Conservation (phyloP, 2,329 filamentous ascomycete species). For the Verticillium tricorpus region DNA sequence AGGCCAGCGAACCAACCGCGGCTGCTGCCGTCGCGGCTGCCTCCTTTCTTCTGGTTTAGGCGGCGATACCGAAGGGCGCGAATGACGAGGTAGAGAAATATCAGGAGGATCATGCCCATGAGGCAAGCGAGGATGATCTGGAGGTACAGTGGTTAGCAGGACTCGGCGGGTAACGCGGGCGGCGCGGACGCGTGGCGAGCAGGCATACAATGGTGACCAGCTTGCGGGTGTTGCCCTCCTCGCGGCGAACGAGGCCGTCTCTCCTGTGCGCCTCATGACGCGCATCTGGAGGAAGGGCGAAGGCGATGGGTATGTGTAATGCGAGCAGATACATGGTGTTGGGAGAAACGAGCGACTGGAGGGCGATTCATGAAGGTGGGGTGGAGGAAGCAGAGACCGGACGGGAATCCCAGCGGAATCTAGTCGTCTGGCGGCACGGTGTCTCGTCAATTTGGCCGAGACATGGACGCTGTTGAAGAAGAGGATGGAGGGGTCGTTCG, state of each 20-base stretch:
- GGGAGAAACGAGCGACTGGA: background rate
- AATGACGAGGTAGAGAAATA: background rate
- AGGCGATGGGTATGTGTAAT: background rate
- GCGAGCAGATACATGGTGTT: background rate
- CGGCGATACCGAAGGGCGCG: background rate
- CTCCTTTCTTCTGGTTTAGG: background rate
- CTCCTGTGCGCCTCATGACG: background rate
- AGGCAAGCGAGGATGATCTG: background rate
- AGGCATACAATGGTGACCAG: background rate
- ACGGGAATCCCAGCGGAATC: background rate
- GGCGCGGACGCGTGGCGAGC: background rate
- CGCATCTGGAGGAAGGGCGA: background rate
- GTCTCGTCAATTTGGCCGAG: background rate
- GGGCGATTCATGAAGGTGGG: background rate
- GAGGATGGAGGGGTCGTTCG: background rate
- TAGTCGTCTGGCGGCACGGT: background rate
- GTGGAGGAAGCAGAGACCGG: background rate
- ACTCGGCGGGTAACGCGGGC: background rate
- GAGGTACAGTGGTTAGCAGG: background rate
- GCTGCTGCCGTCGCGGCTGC: conserved; percentile 4
- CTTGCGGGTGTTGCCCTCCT: background rate
- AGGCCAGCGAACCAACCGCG: conserved; percentile 8
- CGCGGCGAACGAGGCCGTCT: background rate
- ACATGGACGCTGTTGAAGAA: background rate
- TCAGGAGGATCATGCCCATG: background rate